These are phyloP conservation scores for Solanum chacoense DNA, from an alignment of 305 asterid species.

Conservation along the genomic window DNA sequence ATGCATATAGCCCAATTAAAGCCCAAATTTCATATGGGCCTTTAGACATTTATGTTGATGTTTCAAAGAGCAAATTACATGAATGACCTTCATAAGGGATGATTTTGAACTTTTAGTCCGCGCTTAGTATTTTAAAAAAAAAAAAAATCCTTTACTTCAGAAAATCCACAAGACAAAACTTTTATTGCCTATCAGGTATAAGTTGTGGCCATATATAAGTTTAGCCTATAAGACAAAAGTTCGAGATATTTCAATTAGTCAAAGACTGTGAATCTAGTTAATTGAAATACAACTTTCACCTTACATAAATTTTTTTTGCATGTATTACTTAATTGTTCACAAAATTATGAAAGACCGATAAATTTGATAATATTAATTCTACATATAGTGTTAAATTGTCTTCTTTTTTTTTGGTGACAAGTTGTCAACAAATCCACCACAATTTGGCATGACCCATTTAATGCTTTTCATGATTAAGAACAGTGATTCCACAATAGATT, in stretches of 20 bases:
- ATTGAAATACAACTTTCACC: not conserved
- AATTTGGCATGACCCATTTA: not conserved
- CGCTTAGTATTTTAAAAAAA: not conserved
- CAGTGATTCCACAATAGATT: not conserved
- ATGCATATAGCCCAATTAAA: not conserved
- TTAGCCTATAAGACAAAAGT: not conserved
- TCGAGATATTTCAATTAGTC: not conserved
- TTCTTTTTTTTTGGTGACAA: not conserved
- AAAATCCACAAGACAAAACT: not conserved
- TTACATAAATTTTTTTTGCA: not conserved
- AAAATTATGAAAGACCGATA: not conserved
- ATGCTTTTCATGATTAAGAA: not conserved
- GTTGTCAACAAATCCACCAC: not conserved
- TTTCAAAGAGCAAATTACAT: not conserved
- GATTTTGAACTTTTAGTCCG: not conserved
- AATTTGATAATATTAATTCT: not conserved
- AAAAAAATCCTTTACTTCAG: not conserved
- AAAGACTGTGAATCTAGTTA: not conserved
- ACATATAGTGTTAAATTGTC: not conserved
- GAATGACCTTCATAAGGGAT: not conserved
- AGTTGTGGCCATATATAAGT: not conserved
- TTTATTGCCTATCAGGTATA: not conserved
- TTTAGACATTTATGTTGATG: not conserved
- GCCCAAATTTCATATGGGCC: not conserved
- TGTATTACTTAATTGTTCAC: not conserved